Evolutionary conservation across 345 rosid species (phyloP), one percentile per base, ranked within the genome.

Genomic region (Sonneratia alba): DNA sequence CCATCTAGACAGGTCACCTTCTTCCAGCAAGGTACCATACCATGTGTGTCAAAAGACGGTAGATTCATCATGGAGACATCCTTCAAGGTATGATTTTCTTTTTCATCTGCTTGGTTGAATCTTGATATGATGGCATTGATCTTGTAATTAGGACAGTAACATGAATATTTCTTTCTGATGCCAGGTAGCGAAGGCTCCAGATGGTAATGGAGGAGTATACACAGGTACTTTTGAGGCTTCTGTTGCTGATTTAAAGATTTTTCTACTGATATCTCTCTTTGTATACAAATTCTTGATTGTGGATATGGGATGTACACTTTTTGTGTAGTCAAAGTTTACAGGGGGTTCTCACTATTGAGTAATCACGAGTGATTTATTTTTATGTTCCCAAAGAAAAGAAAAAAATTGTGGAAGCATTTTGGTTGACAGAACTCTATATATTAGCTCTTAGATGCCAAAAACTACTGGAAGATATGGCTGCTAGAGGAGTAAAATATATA

Each of bases 121-220:
- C 70, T 67, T 67, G 51, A 43, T 37, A n/a, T 67, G 51, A 43
- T 27, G 18, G 53, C 10, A 12, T 12, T 6, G 14, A 12, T 68
- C 51, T 21, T 45, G 36, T 19, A 7, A 43, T 45, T 43, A 24
- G 32, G 36, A 68, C 43, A 12, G 18, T 22, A 42, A 45, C 6
- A 7, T 68, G 36, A 22, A 3, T 68, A 3, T 11, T 36, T 42
- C 1, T 68, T 45, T 21, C 55, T 68, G 36, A n/a, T 19, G 70
- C 71, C 84, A 95, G 99, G 87, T 95, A 43, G 95, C 99, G 66
- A 95, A 87, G 79, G 89, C 98, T 83, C 98, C 99, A 36, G 98
- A 92, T 83, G 98, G 99, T 42, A 95, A 95, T 73, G 97, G 97
- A 36, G 99, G 99, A 81, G 90, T 95, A 51, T 95, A 92, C 83